Base-by-base conservation (phyloP, 805 yeast genomes). In the Candida khao-thaluensis region DNA sequence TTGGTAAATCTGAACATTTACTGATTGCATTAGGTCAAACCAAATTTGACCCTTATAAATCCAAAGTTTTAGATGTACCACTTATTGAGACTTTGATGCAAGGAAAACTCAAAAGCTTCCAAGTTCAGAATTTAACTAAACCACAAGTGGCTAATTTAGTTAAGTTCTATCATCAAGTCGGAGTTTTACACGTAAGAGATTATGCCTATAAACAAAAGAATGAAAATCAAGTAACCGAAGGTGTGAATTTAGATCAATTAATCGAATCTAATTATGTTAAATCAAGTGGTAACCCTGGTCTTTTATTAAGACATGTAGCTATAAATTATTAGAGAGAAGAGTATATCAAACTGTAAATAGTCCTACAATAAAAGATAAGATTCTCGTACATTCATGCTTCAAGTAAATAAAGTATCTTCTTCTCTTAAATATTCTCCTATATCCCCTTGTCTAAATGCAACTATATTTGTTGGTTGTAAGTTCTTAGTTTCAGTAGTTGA, bases 381-480 rank as follows among this genome's bases (percentile, higher is more conserved):
- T 22, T 8, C 9, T 22, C 31, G 29, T 38, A 40, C 30, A 30
- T 16, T 31, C 18, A 24, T 54, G 28, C 27, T 28, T 70, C n/a
- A 89, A 17, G 96, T 86, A 58, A 91, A 91, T 50, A 91, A 68
- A 28, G 96, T 88, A 64, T 93, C 98, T 72, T 93, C 99, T 56
- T 93, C 98, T 76, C 99, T 89, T 57, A 93, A 74, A 57, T 88
- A 93, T 65, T 93, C 99, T 48, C 99, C 99, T 50, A 93, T 87
- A 70, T 93, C 99, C 50, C 95, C 86, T 62, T 93, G 99, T 75
- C 99, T 82, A 62, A 86, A 91, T 3, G 95, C 95, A 11, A 91
- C 96, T 37, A 93, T 90, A 17, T 82, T 93, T 17, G 95, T 91
- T 41, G 99, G 99, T 60, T 85, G 95, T 53, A 89, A 70, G 56